Evolutionary conservation across 176 grass and related monocot genomes (phyloP).

Genomic region (Musa itinerans): DNA sequence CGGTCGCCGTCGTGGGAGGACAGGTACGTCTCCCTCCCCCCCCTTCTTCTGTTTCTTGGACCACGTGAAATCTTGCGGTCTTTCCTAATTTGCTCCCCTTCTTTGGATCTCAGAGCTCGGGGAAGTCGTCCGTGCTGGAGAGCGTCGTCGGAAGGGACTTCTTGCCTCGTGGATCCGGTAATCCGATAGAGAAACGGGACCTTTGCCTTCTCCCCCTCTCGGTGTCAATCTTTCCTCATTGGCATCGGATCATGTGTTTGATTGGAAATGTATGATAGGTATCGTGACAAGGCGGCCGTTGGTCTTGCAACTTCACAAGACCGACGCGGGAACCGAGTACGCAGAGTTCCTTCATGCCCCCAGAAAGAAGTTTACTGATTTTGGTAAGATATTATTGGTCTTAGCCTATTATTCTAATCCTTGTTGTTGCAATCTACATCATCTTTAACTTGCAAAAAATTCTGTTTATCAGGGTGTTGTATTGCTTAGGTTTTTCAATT

Average conservation of each 20-base stretch:
- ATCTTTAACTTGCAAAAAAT: too few relatives aligned
- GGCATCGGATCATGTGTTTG: background rate
- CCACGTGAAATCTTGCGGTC: background rate
- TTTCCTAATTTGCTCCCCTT: background rate
- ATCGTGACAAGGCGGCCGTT: conserved; percentile 21
- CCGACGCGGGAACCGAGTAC: conserved; percentile 4
- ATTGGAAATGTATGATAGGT: background rate
- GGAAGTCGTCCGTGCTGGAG: conserved; percentile 23
- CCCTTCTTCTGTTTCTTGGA: background rate
- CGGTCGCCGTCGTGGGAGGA: conserved; percentile 22
- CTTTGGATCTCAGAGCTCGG: conserved; percentile 16
- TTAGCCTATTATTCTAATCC: background rate
- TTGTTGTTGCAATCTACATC: too few relatives aligned
- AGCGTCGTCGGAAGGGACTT: conserved; percentile 20
- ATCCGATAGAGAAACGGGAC: too few relatives aligned
- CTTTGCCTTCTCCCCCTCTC: too few relatives aligned
- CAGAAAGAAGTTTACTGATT: conserved; percentile 11
- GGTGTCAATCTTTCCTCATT: too few relatives aligned
- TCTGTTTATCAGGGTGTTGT: too few relatives aligned
- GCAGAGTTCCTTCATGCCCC: conserved; percentile 21
- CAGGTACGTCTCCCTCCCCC: background rate
- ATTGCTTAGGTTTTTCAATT: too few relatives aligned
- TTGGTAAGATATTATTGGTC: conserved; percentile 1
- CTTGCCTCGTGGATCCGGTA: conserved; percentile 25
- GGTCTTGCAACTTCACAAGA: conserved; percentile 22